Conservation (phyloP, 257 asterid genomes). For the Phtheirospermum japonicum region DNA sequence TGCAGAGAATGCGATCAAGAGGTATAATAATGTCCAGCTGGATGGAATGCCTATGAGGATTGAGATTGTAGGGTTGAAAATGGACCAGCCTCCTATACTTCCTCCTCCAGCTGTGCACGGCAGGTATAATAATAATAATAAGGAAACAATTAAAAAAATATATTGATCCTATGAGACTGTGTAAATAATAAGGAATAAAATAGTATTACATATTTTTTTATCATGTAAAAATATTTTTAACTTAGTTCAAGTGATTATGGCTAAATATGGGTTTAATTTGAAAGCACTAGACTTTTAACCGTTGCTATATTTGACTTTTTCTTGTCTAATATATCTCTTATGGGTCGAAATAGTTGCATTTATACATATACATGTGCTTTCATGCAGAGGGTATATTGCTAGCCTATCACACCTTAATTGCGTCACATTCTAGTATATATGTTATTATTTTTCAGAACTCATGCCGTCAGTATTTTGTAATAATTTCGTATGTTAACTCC, state of each 20-base stretch:
- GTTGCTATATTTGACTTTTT: neutral
- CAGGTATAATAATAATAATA: conserved; percentile 29
- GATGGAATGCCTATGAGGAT: conserved; percentile 74
- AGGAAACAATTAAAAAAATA: neutral
- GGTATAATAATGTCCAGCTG: conserved; percentile 60
- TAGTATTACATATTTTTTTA: too few species aligned
- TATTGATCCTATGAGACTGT: too few species aligned
- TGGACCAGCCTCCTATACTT: conserved; percentile 36
- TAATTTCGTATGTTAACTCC: neutral
- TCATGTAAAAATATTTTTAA: neutral
- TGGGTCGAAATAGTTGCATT: too few species aligned
- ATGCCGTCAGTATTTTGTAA: neutral
- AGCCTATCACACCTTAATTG: too few species aligned
- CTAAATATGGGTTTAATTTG: neutral
- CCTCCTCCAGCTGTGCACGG: conserved; percentile 34
- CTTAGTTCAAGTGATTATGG: neutral
- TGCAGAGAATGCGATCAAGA: conserved; percentile 58
- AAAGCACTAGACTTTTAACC: neutral
- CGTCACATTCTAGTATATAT: too few species aligned
- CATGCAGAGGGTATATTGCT: too few species aligned
- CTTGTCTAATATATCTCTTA: too few species aligned
- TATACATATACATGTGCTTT: too few species aligned
- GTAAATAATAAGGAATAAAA: too few species aligned
- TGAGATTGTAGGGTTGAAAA: conserved; percentile 55
- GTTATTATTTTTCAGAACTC: neutral